Percentiles rank a stretch among this genome's conserved stretches.
Evolutionary conservation across 768 basidiomycete species (phyloP).

Genomic region (Tylopilus sp.): DNA sequence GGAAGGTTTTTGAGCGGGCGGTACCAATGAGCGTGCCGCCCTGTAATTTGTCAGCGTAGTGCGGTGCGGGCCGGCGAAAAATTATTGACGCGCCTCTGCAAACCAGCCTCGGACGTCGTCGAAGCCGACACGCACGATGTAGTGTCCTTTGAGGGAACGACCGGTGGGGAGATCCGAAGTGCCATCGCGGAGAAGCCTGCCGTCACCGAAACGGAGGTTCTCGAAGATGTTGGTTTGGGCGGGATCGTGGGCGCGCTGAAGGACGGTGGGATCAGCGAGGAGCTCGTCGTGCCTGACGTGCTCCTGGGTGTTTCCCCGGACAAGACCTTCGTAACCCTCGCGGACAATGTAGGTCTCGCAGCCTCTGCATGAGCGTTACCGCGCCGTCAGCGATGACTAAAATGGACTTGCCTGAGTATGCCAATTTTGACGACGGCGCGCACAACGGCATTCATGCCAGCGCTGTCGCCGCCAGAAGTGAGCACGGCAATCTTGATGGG

Average conservation of each 20-base stretch:
- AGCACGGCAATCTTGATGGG: conserved; percentile 89
- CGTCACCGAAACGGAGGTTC: conserved; percentile 82
- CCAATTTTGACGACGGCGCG: conserved; percentile 90
- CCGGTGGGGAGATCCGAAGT: conserved; percentile 69
- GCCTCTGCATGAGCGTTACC: conserved; percentile 44
- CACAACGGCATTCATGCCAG: conserved; percentile 96
- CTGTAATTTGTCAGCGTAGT: conserved; percentile 34
- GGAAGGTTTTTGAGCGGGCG: conserved; percentile 79
- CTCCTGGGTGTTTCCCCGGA: conserved; percentile 67
- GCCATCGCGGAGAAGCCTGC: conserved; percentile 71
- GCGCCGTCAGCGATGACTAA: too few species aligned
- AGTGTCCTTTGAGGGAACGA: conserved; percentile 79
- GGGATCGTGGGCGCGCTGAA: conserved; percentile 12
- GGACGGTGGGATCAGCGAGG: conserved; percentile 27
- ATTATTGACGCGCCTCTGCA: conserved; percentile 57
- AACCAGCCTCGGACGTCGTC: conserved; percentile 98
- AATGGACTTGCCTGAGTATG: conserved; percentile 70
- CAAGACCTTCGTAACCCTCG: conserved; percentile 97
- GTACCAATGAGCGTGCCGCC: conserved; percentile 97
- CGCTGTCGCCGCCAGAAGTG: conserved; percentile 96
- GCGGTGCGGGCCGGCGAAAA: too few species aligned
- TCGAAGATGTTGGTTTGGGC: conserved; percentile 47
- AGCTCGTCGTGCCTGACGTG: conserved; percentile 24
- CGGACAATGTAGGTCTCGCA: conserved; percentile 96
- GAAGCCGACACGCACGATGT: conserved; percentile 96